Evolutionary conservation across 108 stramenopile genomes (phyloP), one percentile per base, ranked within the genome.

Genomic region (Nitzschia palea): DNA sequence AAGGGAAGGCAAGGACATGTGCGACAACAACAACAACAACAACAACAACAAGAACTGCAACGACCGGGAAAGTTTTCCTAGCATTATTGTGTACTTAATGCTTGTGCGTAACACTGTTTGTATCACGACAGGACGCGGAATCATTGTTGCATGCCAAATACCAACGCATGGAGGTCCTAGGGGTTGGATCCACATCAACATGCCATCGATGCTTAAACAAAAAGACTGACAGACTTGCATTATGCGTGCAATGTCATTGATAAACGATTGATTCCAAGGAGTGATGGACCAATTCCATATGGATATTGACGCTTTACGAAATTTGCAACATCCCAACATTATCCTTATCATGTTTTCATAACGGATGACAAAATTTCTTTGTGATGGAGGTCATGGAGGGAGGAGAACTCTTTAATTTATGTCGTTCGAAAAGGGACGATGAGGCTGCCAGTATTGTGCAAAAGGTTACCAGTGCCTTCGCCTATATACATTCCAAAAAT

Each of bases 321-420:
- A 70, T 10, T 51, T 95, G 23, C 64, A 80, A 14, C 98, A 99
- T 69, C 96, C 96, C 5, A 90, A 96, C 57, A 98, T 99, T 64
- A 97, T 99, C 54, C 76, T 57, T 91, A 87, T 58, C 97, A 99
- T 77, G 97, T 95, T 1, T 97, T 86, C 65, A 85, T 95, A 35
- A 84, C 94, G 4, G 82, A 88, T 6, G 82, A 83, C 48, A 87
- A 93, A 65, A 96, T 99, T 55, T 95, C 67, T 97, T 99, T 63
- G 88, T 99, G 42, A 96, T 97, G 97, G 98, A 99, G 71, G 59
- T 96, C 20, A 97, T 98, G 96, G 78, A 82, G n/a, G 98, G 98
- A 5, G 98, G 98, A 17, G 98, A 99, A 74, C 80, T 99, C 31
- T 99, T 99, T 80, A 97, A 99, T 80, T n/a, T 97, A 96, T 78